Evolutionary conservation across 2,329 filamentous ascomycete genomes (phyloP), one percentile per base, ranked within the genome.

Genomic region (Penicillium glabrum): DNA sequence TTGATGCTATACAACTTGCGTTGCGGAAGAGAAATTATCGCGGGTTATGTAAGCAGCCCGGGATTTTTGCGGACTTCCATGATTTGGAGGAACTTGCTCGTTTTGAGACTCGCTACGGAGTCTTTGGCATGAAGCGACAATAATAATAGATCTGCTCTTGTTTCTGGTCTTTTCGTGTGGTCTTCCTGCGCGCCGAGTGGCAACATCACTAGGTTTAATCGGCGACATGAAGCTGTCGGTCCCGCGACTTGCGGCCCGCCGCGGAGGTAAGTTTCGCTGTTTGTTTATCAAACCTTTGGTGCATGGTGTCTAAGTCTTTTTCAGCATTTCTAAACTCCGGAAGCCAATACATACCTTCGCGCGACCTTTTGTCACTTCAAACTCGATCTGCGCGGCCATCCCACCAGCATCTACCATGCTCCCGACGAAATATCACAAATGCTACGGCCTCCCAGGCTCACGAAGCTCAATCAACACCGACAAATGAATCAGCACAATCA

Each of bases 181-280:
- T 14, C n/a, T 46, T 48, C 54, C 35, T 61, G 58, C 63, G 61
- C 9, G 14, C 31, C 53, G 51, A 48, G 39, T 29, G 47, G 56
- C 51, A 26, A 45, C 51, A 53, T 57, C 51, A 53, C 45, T 45
- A 52, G 39, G 47, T 56, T 46, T 27, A 47, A 46, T 55, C 61
- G 61, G 54, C 68, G 64, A 61, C 53, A 75, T 73, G 71, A 73
- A 70, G 65, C 67, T 70, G 53, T 58, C 60, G 57, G 58, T 61
- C 54, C 61, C 57, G 62, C 62, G 51, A 60, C 57, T 55, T 66
- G 62, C 58, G 60, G 57, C 53, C 49, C 63, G 61, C 23, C 26
- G 64, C 58, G 61, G 63, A 64, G 65, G 66, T 67, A 48, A 56
- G 53, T 54, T n/a, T 44, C 26, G 24, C 23, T 41, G 43, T 24